phyloP scores from a whole-genome alignment of 2,329 filamentous ascomycete species.

The Fusarium pseudonygamai region DNA sequence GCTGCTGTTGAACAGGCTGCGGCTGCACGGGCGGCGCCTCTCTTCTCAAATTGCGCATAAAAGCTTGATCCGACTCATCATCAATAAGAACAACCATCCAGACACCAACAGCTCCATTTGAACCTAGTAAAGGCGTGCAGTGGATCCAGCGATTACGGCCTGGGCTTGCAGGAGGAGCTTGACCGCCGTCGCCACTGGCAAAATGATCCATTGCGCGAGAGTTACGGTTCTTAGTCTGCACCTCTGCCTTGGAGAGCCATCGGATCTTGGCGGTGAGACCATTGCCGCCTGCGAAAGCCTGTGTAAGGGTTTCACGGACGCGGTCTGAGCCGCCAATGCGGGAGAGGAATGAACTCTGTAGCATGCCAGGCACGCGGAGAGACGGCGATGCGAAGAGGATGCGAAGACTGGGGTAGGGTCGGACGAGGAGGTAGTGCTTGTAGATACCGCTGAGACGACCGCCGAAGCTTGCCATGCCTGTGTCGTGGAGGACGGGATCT shows the following conservation, averaged over 20 bases:
- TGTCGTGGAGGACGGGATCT: conserved; percentile 34
- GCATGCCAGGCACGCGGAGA: conserved; percentile 72
- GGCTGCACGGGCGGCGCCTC: conserved; percentile 32
- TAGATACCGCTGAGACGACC: conserved; percentile 50
- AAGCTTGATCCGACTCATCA: conserved; percentile 56
- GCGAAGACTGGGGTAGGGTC: conserved; percentile 71
- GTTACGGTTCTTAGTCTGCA: conserved; percentile 8
- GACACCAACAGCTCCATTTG: conserved; percentile 74
- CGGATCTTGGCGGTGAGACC: conserved; percentile 79
- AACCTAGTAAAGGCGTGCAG: conserved; percentile 76
- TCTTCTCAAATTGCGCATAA: conserved; percentile 4
- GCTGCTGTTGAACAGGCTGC: neutral
- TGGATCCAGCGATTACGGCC: conserved; percentile 79
- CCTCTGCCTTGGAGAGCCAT: conserved; percentile 61
- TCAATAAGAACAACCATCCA: conserved; percentile 83
- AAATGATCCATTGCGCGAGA: conserved; percentile 19
- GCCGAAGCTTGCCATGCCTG: conserved; percentile 14
- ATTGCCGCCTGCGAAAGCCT: conserved; percentile 73
- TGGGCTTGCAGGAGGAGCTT: conserved; percentile 12
- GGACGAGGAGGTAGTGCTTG: conserved; percentile 70
- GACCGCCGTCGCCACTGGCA: conserved; percentile 49
- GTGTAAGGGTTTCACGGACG: conserved; percentile 58
- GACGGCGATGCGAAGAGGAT: conserved; percentile 76
- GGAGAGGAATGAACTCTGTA: conserved; percentile 67
- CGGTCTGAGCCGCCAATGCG: conserved; percentile 61